Conservation (phyloP, 345 rosid genomes). For the Psidium friedrichsthalianum region DNA sequence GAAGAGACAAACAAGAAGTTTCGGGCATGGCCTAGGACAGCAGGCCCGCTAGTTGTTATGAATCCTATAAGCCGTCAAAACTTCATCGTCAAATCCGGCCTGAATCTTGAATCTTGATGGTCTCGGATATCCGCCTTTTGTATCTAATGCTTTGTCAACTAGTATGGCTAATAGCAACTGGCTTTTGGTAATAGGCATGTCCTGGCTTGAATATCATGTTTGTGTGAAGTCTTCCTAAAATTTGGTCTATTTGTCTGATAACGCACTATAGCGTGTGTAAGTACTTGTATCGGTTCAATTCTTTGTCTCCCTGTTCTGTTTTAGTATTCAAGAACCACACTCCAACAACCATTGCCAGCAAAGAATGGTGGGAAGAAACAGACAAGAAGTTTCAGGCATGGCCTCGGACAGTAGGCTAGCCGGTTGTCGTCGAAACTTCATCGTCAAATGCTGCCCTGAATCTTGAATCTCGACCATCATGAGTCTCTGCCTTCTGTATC, state of each 20-base stretch:
- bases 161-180: neutral
- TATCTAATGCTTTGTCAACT: neutral
- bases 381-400: slow-evolving; percentile 80
- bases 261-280: neutral
- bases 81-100: slow-evolving; percentile 55
- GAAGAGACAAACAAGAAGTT: slow-evolving; percentile 77
- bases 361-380: slow-evolving; percentile 37
- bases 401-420: slow-evolving; percentile 76
- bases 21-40: slow-evolving; percentile 97
- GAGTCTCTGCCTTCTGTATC: no score
- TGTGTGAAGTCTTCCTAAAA: neutral
- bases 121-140: neutral
- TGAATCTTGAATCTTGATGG: neutral
- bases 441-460: slow-evolving; percentile 37
- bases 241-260: neutral
- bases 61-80: slow-evolving; percentile 91
- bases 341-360: slow-evolving; percentile 49
- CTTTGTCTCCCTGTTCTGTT: neutral
- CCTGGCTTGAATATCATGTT: neutral
- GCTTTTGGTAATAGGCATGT: neutral
- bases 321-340: slow-evolving; percentile 40
- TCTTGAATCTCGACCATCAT: neutral
- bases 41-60: slow-evolving; percentile 89
- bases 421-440: slow-evolving; percentile 55
- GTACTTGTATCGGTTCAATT: neutral